These are phyloP conservation scores for Rhodomyrtus psidioides DNA, from an alignment of 441 rosid species.

Conservation along the genomic window DNA sequence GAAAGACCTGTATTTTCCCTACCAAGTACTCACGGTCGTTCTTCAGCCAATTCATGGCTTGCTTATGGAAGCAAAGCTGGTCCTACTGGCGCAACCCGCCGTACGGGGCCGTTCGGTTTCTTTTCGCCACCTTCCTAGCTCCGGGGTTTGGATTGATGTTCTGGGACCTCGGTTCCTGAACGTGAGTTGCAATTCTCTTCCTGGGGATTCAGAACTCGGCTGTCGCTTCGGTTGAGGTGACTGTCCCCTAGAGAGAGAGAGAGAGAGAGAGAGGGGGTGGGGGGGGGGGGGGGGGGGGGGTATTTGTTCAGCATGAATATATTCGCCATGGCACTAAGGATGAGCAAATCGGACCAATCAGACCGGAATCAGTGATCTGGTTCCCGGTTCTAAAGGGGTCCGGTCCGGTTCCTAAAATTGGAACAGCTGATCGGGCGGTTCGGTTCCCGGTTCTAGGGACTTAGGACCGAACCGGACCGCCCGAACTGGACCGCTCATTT, in stretches of 20 bases:
- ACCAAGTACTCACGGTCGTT: conserved; percentile 35
- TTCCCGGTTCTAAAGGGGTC: too few species aligned
- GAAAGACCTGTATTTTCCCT: conserved; percentile 34
- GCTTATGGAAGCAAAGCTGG: conserved; percentile 42
- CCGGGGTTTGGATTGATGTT: conserved; percentile 39
- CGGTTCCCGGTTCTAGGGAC: too few species aligned
- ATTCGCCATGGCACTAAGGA: neutral
- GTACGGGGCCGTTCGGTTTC: conserved; percentile 32
- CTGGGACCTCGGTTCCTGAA: conserved; percentile 34
- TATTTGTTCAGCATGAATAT: neutral
- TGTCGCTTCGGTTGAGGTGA: neutral
- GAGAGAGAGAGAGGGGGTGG: neutral
- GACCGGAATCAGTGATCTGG: too few species aligned
- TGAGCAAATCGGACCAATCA: too few species aligned
- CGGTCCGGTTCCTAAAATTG: too few species aligned
- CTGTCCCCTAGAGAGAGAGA: neutral
- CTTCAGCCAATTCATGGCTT: conserved; percentile 32
- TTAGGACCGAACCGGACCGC: too few species aligned
- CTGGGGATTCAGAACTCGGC: neutral
- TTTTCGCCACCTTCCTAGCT: conserved; percentile 24
- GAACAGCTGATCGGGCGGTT: too few species aligned
- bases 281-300: neutral
- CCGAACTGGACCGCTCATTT: too few species aligned
- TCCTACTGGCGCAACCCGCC: conserved; percentile 52
- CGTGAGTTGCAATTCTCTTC: neutral